phyloP scores from a whole-genome alignment of 257 asterid species.

The Nemophila menziesii region DNA sequence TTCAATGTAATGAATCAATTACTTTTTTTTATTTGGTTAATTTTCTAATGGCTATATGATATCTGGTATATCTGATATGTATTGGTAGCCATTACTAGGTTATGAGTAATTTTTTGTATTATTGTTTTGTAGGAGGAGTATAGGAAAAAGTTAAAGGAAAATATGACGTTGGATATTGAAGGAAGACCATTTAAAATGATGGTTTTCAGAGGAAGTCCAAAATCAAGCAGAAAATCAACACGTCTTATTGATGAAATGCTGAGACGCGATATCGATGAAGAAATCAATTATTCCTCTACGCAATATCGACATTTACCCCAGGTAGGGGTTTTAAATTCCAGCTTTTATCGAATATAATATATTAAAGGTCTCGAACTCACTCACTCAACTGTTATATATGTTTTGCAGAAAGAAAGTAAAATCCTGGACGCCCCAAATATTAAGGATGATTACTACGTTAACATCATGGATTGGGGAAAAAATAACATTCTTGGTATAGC shows the following conservation, averaged over 20 bases:
- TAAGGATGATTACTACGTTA: slow-evolving; percentile 45
- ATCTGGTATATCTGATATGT: background rate
- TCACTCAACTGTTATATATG: too few species aligned
- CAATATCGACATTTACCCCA: slow-evolving; percentile 37
- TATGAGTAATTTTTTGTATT: too few species aligned
- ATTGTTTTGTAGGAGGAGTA: slow-evolving; percentile 29
- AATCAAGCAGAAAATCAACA: slow-evolving; percentile 32
- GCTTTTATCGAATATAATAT: too few species aligned
- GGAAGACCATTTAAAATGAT: slow-evolving; percentile 81
- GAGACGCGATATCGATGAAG: slow-evolving; percentile 26
- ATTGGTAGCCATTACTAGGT: too few species aligned
- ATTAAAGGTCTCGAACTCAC: too few species aligned
- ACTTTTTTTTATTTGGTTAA: background rate
- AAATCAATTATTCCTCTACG: slow-evolving; percentile 12
- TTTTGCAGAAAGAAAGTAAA: slow-evolving; percentile 31
- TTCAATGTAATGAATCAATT: slow-evolving; percentile 36
- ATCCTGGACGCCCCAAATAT: slow-evolving; percentile 50
- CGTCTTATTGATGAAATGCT: slow-evolving; percentile 45
- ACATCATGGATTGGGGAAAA: slow-evolving; percentile 69
- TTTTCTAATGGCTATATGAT: background rate
- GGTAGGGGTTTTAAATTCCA: slow-evolving; percentile 31
- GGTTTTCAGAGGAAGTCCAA: slow-evolving; percentile 87
- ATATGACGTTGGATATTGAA: slow-evolving; percentile 41
- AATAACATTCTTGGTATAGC: slow-evolving; percentile 48
- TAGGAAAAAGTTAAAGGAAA: slow-evolving; percentile 31